Evolutionary conservation across 805 yeast species (phyloP).

Genomic region (Candida orba): DNA sequence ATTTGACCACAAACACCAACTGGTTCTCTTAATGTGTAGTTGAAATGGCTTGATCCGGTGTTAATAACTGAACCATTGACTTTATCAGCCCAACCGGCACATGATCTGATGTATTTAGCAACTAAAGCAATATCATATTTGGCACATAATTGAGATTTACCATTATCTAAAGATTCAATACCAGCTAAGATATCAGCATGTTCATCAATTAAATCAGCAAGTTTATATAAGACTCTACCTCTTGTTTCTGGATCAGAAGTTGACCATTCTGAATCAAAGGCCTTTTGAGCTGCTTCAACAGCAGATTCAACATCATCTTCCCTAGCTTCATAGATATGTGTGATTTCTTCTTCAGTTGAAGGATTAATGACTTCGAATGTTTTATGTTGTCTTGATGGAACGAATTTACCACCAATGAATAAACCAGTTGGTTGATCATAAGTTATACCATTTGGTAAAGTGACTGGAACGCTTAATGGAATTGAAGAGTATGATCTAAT

Average conservation of each 20-base stretch:
- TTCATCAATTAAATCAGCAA: conserved; percentile 75
- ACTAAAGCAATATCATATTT: conserved; percentile 71
- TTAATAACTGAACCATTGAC: conserved; percentile 50
- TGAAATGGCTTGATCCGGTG: conserved; percentile 57
- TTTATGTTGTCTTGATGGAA: conserved; percentile 48
- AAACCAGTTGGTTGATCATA: conserved; percentile 80
- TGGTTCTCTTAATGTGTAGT: conserved; percentile 71
- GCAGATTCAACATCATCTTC: conserved; percentile 77
- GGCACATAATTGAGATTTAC: conserved; percentile 71
- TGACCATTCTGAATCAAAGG: conserved; percentile 70
- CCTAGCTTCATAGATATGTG: conserved; percentile 66
- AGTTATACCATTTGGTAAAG: conserved; percentile 65
- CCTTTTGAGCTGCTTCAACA: conserved; percentile 75
- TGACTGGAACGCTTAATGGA: conserved; percentile 41
- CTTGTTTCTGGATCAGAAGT: conserved; percentile 59
- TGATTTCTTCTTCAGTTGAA: conserved; percentile 64
- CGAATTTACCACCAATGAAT: conserved; percentile 75
- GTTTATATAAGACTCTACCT: conserved; percentile 51
- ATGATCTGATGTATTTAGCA: conserved; percentile 66
- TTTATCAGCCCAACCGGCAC: conserved; percentile 80
- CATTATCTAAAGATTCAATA: conserved; percentile 85
- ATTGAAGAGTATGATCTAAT: conserved; percentile 28
- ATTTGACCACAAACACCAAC: conserved; percentile 85
- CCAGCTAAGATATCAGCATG: conserved; percentile 68
- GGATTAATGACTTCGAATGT: conserved; percentile 62